Conservation (phyloP, 2,329 filamentous ascomycete genomes). For the Geosmithia putterillii region DNA sequence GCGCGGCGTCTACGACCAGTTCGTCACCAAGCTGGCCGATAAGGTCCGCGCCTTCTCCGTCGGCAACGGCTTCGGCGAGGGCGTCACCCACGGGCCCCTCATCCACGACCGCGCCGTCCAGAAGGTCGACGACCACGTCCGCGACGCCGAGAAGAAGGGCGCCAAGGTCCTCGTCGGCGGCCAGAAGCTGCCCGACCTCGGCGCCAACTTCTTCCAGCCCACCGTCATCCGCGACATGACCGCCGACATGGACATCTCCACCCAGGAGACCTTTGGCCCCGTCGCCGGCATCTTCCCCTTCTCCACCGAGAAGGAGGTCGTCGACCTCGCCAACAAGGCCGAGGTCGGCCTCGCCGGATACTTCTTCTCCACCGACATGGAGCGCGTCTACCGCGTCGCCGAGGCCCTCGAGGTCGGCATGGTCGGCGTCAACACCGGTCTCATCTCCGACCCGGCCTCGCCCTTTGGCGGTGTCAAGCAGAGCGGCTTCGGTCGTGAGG, state of each 20-base stretch:
- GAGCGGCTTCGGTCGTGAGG: constrained; percentile 70
- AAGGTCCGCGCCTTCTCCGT: constrained; percentile 66
- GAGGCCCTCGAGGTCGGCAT: constrained; percentile 73
- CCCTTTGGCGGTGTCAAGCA: constrained; percentile 75
- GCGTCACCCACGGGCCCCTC: constrained; percentile 66
- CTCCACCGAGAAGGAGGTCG: constrained; percentile 77
- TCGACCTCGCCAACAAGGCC: constrained; percentile 66
- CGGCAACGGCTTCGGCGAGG: constrained; percentile 59
- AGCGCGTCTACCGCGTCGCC: constrained; percentile 47
- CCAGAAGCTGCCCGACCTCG: constrained; percentile 59
- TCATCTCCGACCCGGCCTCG: constrained; percentile 44
- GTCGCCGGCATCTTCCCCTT: constrained; percentile 86
- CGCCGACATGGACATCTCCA: constrained; percentile 68
- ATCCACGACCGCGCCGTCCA: constrained; percentile 73
- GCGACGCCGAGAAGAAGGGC: constrained; percentile 67
- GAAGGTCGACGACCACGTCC: constrained; percentile 72
- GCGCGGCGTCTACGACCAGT: constrained; percentile 63
- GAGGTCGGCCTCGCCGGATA: constrained; percentile 89
- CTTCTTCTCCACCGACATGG: constrained; percentile 65
- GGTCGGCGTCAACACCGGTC: constrained; percentile 73
- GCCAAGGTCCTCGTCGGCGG: constrained; percentile 66
- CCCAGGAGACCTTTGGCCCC: constrained; percentile 91
- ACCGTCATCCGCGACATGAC: constrained; percentile 86
- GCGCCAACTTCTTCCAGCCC: constrained; percentile 77
- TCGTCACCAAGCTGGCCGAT: constrained; percentile 54